Percentiles rank a stretch among this genome's conserved stretches.
Evolutionary conservation across 371 early-diverging fungal species (phyloP).

Genomic region (Rhizomucor pusillus): DNA sequence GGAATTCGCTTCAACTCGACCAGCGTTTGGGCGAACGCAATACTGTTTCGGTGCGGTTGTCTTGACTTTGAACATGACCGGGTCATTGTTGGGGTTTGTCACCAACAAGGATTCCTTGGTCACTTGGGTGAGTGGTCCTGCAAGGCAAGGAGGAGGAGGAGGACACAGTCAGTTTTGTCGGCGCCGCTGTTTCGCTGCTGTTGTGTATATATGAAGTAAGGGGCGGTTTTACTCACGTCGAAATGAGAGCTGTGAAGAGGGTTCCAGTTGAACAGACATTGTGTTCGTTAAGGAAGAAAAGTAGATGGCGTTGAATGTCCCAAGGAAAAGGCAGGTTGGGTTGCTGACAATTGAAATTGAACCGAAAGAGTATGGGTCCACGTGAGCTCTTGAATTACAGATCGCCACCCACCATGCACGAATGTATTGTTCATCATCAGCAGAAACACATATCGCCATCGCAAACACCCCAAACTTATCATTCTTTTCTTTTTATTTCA

Average conservation of each 20-base stretch:
- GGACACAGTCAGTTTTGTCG: not conserved
- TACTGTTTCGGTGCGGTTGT: constrained; percentile 94
- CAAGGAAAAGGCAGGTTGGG: not conserved
- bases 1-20: constrained; percentile 64
- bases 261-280: constrained; percentile 16
- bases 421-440: too few species aligned
- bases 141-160: not conserved
- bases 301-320: not conserved
- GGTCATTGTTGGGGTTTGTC: constrained; percentile 53
- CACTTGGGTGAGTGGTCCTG: constrained; percentile 69
- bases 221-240: constrained; percentile 6
- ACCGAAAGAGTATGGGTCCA: too few species aligned
- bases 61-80: constrained; percentile 86
- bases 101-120: constrained; percentile 53
- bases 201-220: not conserved
- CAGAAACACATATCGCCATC: too few species aligned
- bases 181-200: not conserved
- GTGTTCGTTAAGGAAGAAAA: not conserved
- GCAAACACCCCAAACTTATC: too few species aligned
- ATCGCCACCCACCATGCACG: too few species aligned
- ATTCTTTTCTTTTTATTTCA: too few species aligned
- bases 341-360: too few species aligned
- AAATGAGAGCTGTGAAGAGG: constrained; percentile 15
- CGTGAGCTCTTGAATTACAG: too few species aligned
- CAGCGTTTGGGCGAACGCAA: constrained; percentile 88